Base-by-base conservation (phyloP, 108 stramenopile genomes). In the Skeletonema potamos region DNA sequence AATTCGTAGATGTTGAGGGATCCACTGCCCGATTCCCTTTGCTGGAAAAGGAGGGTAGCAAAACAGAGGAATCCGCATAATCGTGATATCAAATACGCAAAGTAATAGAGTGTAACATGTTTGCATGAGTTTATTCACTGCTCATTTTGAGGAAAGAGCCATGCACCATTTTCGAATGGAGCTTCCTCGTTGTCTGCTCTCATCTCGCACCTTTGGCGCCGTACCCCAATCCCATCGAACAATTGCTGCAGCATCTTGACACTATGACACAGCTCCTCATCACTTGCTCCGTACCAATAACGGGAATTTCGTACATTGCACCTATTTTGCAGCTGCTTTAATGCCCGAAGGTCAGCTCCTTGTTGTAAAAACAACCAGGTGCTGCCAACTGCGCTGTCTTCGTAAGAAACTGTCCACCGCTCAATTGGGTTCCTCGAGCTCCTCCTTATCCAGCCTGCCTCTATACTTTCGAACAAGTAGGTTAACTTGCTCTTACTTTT, bases 1-100 rank as follows among this genome's bases (percentile, higher is more conserved):
- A 73, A 20, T 70, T 77, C 28, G 39, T 37, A 28, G 69, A 58
- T 10, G 68, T 64, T n/a, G 69, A 70, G 34, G 76, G 76, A 12
- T 57, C 76, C 12, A 77, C 76, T 13, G 76, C 76, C 6, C 11
- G 2, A 15, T 77, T 77, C 13, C 76, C 76, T 13, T 61, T 77
- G 54, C 27, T 77, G n/a, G 69, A 77, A 46, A 70, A 66, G 66
- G 29, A 66, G 44, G 54, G 48, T n/a, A 51, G n/a, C 6, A 4
- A 51, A 22, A 20, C 1, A 22, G 48, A 51, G 48, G 48, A 51
- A 51, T 18, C 15, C 4, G 18, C n/a, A 15, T 34, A 34, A 34
- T 34, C 34, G 7, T 34, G 34, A 34, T n/a, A n/a, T 37, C 15
- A 13, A n/a, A 41, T 3, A n/a, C 2, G 39, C 39, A 41, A 41